phyloP scores from a whole-genome alignment of 164 flowering plant species.

The Cinnamomum micranthum region DNA sequence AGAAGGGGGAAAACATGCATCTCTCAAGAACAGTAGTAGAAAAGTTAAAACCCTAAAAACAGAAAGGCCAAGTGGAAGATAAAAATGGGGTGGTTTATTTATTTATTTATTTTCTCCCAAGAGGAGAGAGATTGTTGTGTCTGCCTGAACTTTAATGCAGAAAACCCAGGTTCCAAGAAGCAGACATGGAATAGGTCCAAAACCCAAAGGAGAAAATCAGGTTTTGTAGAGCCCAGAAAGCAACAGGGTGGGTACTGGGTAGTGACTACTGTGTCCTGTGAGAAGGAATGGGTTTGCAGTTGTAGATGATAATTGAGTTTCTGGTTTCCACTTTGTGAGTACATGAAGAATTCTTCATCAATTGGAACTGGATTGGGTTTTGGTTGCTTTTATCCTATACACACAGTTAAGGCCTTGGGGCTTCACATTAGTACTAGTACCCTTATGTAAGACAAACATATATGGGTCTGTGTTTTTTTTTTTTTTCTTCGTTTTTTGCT shows the following conservation, averaged over 20 bases:
- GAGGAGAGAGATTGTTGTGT: neutral
- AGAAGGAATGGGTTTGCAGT: neutral
- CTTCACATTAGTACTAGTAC: neutral
- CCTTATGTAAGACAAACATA: neutral
- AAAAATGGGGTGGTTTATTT: neutral
- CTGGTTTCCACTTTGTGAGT: neutral
- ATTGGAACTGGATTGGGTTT: neutral
- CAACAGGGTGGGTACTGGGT: neutral
- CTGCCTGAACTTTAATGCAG: neutral
- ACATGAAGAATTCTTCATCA: neutral
- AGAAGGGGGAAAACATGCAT: neutral
- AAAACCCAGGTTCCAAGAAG: slow-evolving; percentile 4
- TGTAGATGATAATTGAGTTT: neutral
- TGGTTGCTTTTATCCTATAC: neutral
- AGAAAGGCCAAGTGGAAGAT: neutral
- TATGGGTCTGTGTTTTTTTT: too few species aligned
- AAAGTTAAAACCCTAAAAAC: neutral
- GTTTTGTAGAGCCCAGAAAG: neutral
- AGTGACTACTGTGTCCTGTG: neutral
- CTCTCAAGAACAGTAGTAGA: neutral
- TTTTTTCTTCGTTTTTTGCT: too few species aligned
- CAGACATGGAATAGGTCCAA: too few species aligned
- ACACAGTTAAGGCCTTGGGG: neutral
- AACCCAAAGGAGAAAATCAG: neutral
- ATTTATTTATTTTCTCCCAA: neutral